A percentile compares a stretch with the other conserved stretches of the same genome.
Conservation (phyloP, 768 basidiomycete species). For the Mrakia frigida region DNA sequence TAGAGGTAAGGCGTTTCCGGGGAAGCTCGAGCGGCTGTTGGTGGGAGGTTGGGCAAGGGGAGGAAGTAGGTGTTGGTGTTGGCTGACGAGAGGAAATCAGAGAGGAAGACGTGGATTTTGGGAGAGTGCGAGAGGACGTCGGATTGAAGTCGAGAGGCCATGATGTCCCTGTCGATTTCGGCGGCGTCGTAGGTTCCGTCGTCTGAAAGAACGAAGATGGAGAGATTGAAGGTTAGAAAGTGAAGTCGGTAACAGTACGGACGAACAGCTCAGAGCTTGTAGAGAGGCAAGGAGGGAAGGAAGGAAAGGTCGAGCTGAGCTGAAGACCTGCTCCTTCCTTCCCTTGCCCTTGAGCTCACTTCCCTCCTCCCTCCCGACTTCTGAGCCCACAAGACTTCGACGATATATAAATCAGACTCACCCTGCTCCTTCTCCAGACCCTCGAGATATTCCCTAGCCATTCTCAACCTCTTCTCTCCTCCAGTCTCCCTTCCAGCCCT, state of each 20-base stretch:
- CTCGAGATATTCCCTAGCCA: conserved; percentile 86
- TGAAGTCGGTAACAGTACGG: not conserved
- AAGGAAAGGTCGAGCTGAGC: not conserved
- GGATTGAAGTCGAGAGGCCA: conserved; percentile 81
- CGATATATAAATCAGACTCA: conserved; percentile 43
- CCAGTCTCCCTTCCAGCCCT: conserved; percentile 42
- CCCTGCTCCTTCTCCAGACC: conserved; percentile 70
- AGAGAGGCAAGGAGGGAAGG: not conserved
- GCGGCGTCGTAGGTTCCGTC: conserved; percentile 93
- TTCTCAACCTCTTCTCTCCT: conserved; percentile 72
- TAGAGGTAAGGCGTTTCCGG: conserved; percentile 75
- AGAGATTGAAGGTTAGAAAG: not conserved
- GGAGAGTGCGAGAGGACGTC: conserved; percentile 86
- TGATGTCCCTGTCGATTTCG: conserved; percentile 87
- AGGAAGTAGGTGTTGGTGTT: conserved; percentile 48
- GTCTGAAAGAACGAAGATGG: conserved; percentile 45
- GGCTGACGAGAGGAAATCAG: conserved; percentile 49
- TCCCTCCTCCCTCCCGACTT: not conserved
- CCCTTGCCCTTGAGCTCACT: not conserved
- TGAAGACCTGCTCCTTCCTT: not conserved
- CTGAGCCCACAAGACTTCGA: not conserved
- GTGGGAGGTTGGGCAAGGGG: conserved; percentile 49
- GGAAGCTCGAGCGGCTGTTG: conserved; percentile 61
- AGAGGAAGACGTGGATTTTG: conserved; percentile 75
- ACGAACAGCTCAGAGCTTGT: not conserved